Conservation (phyloP, 352 stramenopile species). For the Sclerospora graminicola region DNA sequence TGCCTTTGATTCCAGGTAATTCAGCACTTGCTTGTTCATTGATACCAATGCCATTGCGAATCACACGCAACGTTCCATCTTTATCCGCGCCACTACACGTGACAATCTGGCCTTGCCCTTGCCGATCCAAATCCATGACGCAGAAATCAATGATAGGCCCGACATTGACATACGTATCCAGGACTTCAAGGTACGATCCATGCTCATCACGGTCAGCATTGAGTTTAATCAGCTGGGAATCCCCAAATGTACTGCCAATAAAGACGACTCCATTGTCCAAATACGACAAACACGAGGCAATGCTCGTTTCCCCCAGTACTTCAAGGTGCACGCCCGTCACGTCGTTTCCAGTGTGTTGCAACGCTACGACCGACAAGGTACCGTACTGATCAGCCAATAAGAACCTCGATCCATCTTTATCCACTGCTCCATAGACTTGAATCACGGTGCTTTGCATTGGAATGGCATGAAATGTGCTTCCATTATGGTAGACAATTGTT, state of each 20-base stretch:
- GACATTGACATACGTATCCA: slow-evolving; percentile 96
- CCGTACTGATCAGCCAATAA: slow-evolving; percentile 87
- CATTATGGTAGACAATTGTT: slow-evolving; percentile 88
- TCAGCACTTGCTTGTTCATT: slow-evolving; percentile 93
- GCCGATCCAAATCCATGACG: slow-evolving; percentile 91
- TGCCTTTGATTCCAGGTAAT: slow-evolving; percentile 94
- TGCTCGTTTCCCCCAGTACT: slow-evolving; percentile 88
- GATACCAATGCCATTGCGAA: slow-evolving; percentile 98
- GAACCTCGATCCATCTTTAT: slow-evolving; percentile 84
- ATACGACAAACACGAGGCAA: slow-evolving; percentile 88
- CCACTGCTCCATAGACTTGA: slow-evolving; percentile 82
- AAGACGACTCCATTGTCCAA: slow-evolving; percentile 94
- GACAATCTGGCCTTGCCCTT: slow-evolving; percentile 93
- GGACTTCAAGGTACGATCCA: slow-evolving; percentile 87
- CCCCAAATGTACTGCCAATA: slow-evolving; percentile 89
- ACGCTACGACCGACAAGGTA: slow-evolving; percentile 79
- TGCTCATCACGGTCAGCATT: slow-evolving; percentile 60
- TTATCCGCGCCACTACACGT: slow-evolving; percentile 94
- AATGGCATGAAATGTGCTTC: slow-evolving; percentile 82
- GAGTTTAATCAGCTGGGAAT: slow-evolving; percentile 94
- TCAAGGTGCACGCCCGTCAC: slow-evolving; percentile 86
- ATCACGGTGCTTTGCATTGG: slow-evolving; percentile 88
- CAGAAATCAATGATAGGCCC: slow-evolving; percentile 98
- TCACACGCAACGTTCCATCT: slow-evolving; percentile 93
- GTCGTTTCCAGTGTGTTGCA: slow-evolving; percentile 66